Conservation (phyloP, 1,139 yeast species). For the Yamadazyma spencermartinsiae region DNA sequence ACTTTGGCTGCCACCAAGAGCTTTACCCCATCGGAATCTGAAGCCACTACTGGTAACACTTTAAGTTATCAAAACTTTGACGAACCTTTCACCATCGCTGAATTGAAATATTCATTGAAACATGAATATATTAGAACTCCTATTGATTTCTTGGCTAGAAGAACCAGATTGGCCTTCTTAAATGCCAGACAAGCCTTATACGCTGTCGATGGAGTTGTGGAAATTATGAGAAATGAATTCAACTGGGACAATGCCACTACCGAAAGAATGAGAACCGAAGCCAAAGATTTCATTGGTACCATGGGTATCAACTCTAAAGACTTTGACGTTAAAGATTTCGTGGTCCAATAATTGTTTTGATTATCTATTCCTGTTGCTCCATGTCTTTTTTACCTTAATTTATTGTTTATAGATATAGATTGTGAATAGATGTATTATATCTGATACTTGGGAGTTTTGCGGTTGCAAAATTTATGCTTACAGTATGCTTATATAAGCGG, state of each 20-base stretch:
- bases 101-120: conserved; percentile 76
- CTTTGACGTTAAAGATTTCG: conserved; percentile 35
- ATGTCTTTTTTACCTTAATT: not conserved
- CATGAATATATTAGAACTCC: conserved; percentile 90
- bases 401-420: conserved; percentile 3
- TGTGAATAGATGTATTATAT: conserved; percentile 4
- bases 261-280: conserved; percentile 52
- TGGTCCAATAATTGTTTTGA: conserved; percentile 16
- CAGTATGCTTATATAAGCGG: not conserved
- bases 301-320: conserved; percentile 51
- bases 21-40: conserved; percentile 34
- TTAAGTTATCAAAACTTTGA: conserved; percentile 57
- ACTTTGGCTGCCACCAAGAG: conserved; percentile 51
- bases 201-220: conserved; percentile 84
- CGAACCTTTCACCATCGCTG: conserved; percentile 92
- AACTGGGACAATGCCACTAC: conserved; percentile 70
- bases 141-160: conserved; percentile 86
- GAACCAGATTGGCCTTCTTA: conserved; percentile 90
- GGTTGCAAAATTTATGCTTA: too few species aligned
- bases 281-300: conserved; percentile 59
- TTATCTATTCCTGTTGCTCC: not conserved
- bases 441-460: too few species aligned
- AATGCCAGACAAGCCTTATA: conserved; percentile 82
- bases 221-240: conserved; percentile 77
- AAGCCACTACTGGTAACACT: conserved; percentile 34